A percentile compares a stretch with the other conserved stretches of the same genome.
Conservation (phyloP, 345 rosid genomes). For the Leavenworthia alabamica region DNA sequence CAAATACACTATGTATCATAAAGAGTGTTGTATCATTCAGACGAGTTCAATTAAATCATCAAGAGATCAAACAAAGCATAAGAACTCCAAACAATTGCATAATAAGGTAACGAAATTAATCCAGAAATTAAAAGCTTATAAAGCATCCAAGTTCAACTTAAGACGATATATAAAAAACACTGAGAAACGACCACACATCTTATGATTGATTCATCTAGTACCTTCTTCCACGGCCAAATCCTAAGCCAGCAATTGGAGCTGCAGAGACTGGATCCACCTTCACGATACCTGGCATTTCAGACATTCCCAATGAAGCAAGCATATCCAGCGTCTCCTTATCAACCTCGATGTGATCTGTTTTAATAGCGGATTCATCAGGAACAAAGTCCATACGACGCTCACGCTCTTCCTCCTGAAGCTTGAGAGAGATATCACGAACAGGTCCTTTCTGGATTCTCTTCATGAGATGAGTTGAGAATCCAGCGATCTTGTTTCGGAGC, state of each 20-base stretch:
- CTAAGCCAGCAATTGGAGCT: conserved; percentile 4
- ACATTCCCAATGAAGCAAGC: conserved; percentile 63
- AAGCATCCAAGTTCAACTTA: neutral
- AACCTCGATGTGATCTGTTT: conserved; percentile 47
- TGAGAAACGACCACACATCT: neutral
- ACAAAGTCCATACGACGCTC: conserved; percentile 77
- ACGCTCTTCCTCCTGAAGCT: conserved; percentile 71
- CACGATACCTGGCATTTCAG: conserved; percentile 37
- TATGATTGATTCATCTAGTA: conserved; percentile 12
- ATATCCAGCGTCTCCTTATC: conserved; percentile 66
- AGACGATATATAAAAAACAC: neutral
- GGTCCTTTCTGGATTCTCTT: conserved; percentile 68
- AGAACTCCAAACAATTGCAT: neutral
- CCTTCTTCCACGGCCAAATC: conserved; percentile 38
- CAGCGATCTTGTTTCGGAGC: conserved; percentile 72
- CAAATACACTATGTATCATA: conserved; percentile 5
- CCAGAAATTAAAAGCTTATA: conserved; percentile 9
- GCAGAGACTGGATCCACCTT: conserved; percentile 38
- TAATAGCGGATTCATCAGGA: conserved; percentile 64
- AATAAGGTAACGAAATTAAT: neutral
- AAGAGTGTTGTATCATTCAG: neutral
- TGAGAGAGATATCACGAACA: conserved; percentile 63
- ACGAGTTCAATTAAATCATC: neutral
- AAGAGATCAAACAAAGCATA: neutral
- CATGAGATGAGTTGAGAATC: conserved; percentile 66